Conservation (phyloP, 1,284 basidiomycete species). For the Vanrija sp. region DNA sequence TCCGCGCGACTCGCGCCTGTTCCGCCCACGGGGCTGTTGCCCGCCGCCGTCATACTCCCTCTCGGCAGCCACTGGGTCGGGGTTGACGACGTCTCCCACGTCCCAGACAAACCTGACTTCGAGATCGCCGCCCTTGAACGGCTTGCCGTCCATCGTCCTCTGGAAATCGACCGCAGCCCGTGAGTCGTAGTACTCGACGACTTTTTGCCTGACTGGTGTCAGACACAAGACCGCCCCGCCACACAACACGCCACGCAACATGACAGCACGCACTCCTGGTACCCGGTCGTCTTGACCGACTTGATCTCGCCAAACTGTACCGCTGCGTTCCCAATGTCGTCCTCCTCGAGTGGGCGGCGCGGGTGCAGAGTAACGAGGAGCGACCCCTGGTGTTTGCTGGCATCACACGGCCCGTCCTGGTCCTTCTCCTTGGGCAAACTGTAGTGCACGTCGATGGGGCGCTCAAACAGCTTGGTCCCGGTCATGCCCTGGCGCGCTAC, state of each 20-base stretch:
- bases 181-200: constrained; percentile 84
- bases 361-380: constrained; percentile 68
- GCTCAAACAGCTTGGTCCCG: constrained; percentile 73
- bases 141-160: constrained; percentile 70
- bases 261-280: constrained; percentile 62
- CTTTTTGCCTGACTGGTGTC: constrained; percentile 74
- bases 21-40: not conserved
- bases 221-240: too few species aligned
- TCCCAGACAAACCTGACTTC: constrained; percentile 89
- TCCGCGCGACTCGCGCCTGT: not conserved
- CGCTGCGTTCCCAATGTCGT: constrained; percentile 76
- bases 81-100: constrained; percentile 50
- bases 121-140: constrained; percentile 79
- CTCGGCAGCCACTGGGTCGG: constrained; percentile 9
- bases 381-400: constrained; percentile 86
- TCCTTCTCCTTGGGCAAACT: constrained; percentile 87
- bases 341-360: constrained; percentile 68
- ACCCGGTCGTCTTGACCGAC: constrained; percentile 61
- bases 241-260: too few species aligned
- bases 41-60: not conserved
- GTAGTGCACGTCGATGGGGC: constrained; percentile 97
- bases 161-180: constrained; percentile 75
- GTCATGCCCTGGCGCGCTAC: constrained; percentile 81
- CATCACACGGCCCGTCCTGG: constrained; percentile 62
- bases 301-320: constrained; percentile 88